A percentile compares a stretch with the other conserved stretches of the same genome.
phyloP scores from a whole-genome alignment of 768 basidiomycete species.

The Tricholoma matsutake region DNA sequence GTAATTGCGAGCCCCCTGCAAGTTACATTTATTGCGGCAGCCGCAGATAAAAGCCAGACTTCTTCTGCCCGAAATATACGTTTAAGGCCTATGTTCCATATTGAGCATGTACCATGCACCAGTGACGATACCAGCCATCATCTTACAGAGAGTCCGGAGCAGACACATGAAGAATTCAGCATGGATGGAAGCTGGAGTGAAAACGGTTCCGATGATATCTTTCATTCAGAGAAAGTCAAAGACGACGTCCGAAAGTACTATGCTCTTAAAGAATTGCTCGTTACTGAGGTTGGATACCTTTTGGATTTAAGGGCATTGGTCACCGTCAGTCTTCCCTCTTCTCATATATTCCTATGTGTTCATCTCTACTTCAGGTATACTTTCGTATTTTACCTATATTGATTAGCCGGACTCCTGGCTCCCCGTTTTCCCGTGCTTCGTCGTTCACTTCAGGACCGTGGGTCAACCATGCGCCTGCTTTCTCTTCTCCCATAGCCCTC shows the following conservation, averaged over 20 bases:
- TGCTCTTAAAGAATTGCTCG: constrained; percentile 79
- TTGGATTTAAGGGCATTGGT: constrained; percentile 75
- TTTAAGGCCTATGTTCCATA: constrained; percentile 32
- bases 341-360: neutral
- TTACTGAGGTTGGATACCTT: constrained; percentile 83
- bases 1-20: constrained; percentile 2
- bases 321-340: constrained; percentile 47
- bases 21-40: constrained; percentile 1
- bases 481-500: constrained; percentile 23
- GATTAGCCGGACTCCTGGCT: constrained; percentile 37
- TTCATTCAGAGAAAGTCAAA: constrained; percentile 34
- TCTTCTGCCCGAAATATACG: constrained; percentile 2
- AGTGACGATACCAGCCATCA: constrained; percentile 26
- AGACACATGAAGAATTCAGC: constrained; percentile 17
- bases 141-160: constrained; percentile 14
- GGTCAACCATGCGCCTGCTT: constrained; percentile 33
- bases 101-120: constrained; percentile 25
- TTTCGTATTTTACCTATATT: constrained; percentile 54
- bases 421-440: constrained; percentile 37
- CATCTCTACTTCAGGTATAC: constrained; percentile 49
- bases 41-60: constrained; percentile 1
- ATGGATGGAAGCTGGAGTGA: constrained; percentile 26
- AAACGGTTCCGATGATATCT: constrained; percentile 25
- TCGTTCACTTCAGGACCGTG: constrained; percentile 44
- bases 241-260: constrained; percentile 58